Base-by-base conservation (phyloP, 768 basidiomycete species). In the Pleurotus eryngii region DNA sequence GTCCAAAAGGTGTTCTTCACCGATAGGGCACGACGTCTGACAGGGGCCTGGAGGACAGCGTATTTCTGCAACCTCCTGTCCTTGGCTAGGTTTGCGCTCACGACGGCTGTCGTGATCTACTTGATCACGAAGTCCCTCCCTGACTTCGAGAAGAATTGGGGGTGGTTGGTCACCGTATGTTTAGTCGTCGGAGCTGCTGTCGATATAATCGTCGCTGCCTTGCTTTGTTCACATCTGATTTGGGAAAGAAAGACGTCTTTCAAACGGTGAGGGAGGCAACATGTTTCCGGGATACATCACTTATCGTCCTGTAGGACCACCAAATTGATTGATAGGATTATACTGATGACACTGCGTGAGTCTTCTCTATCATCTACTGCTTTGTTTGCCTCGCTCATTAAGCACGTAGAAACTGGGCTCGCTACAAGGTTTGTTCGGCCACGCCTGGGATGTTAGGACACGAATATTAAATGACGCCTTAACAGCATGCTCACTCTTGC, bases 41-140 rank as follows among this genome's bases (percentile, higher is more conserved):
- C 51, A 18, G 46, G 46, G 7, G 46, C 46, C 15, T 39, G 18
- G 20, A 40, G 42, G 18, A 40, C 39, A 12, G 42, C 51, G 5
- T n/a, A n/a, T 6, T 54, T 54, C 18, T 54, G 51, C 39, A 40
- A 40, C 9, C 14, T 42, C 7, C 9, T 54, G n/a, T 54, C 51
- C 37, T 42, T 54, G 22, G 51, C 51, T 9, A 37, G 51, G 5
- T 54, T 54, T 9, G 51, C 42, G n/a, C 24, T 54, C 51, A 54
- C 51, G 18, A 54, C 51, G 17, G 18, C 42, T 22, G 24, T 42
- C 18, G 51, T 54, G 0, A 5, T 54, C 4, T 54, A 40, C 51
- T 20, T 54, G n/a, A 17, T 77, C 37, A 54, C 39, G 9, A 38
- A 54, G 18, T 9, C 51, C 24, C 26, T 58, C 3, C n/a, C 26